Evolutionary conservation across 2,329 filamentous ascomycete genomes (phyloP).

Genomic region (Lachnellula hyalina): DNA sequence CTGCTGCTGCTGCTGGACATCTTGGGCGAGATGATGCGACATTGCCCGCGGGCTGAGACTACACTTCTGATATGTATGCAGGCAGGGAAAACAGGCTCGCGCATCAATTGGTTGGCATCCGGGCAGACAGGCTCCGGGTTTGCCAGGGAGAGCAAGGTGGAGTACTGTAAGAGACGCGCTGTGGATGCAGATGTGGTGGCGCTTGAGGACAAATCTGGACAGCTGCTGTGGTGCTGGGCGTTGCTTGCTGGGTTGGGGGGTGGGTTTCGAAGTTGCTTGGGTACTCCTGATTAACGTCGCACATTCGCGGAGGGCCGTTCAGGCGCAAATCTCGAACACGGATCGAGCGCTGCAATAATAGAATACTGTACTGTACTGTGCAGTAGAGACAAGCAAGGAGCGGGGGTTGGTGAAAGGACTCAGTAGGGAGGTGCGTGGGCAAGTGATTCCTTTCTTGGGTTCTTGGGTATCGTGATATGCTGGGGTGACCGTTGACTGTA

Average conservation of each 20-base stretch:
- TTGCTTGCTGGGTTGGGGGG: constrained; percentile 15
- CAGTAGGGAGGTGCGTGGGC: not conserved
- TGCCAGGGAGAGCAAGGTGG: constrained; percentile 8
- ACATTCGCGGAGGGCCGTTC: constrained; percentile 21
- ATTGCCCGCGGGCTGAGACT: constrained; percentile 27
- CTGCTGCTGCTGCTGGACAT: constrained; percentile 22
- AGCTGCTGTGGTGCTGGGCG: constrained; percentile 16
- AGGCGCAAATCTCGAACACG: constrained; percentile 24
- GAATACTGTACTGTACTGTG: not conserved
- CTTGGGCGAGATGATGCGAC: constrained; percentile 30
- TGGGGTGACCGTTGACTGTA: no score
- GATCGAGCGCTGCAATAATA: constrained; percentile 15
- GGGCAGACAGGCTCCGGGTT: constrained; percentile 10
- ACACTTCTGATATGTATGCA: constrained; percentile 16
- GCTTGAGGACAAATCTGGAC: not conserved
- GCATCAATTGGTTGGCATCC: constrained; percentile 14
- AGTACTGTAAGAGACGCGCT: not conserved
- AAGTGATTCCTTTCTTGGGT: not conserved
- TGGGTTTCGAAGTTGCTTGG: constrained; percentile 26
- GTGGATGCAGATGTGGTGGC: not conserved
- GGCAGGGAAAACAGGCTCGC: constrained; percentile 6
- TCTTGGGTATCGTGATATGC: not conserved
- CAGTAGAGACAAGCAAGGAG: constrained; percentile 5
- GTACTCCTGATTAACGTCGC: constrained; percentile 28
- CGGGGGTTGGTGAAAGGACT: constrained; percentile 1